Percentiles rank a stretch among this genome's conserved stretches.
Evolutionary conservation across 768 basidiomycete genomes (phyloP).

Genomic region (Paxillus ammoniavirescens): DNA sequence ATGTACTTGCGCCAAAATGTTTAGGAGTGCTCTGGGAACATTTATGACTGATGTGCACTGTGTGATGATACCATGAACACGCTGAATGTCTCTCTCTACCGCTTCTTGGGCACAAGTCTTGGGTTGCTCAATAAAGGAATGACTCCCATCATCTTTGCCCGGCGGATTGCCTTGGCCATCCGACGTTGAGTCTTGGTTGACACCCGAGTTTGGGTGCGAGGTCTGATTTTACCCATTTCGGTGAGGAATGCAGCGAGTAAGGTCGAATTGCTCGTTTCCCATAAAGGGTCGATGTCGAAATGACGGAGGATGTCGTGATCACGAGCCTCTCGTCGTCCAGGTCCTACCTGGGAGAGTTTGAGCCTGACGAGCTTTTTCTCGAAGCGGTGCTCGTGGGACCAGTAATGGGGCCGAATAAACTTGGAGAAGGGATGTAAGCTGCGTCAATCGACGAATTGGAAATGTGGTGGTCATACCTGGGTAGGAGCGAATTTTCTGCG

Average conservation of each 20-base stretch:
- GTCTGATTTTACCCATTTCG: constrained; percentile 78
- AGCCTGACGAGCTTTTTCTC: constrained; percentile 17
- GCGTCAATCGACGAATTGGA: background rate
- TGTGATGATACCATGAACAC: background rate
- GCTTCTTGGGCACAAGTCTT: constrained; percentile 22
- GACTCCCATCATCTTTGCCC: constrained; percentile 90
- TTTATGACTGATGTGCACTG: background rate
- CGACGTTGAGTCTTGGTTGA: constrained; percentile 78
- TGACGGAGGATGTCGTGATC: constrained; percentile 68
- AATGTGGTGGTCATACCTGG: constrained; percentile 13
- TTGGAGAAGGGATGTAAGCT: constrained; percentile 11
- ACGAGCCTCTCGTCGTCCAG: constrained; percentile 51
- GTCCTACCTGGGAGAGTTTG: constrained; percentile 50
- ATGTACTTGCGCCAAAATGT: background rate
- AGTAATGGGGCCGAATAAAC: constrained; percentile 49
- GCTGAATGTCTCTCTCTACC: constrained; percentile 3
- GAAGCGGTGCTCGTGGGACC: constrained; percentile 39
- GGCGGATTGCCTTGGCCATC: constrained; percentile 80
- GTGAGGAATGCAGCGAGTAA: constrained; percentile 61
- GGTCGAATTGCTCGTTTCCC: constrained; percentile 58
- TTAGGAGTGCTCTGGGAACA: background rate
- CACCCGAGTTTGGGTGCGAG: constrained; percentile 66
- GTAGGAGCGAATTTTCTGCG: constrained; percentile 27
- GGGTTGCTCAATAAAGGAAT: constrained; percentile 51
- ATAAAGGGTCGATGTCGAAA: constrained; percentile 69